A percentile compares a stretch with the other conserved stretches of the same genome.
Evolutionary conservation across 2,329 filamentous ascomycete species (phyloP).

Genomic region (Fusarium sp.): DNA sequence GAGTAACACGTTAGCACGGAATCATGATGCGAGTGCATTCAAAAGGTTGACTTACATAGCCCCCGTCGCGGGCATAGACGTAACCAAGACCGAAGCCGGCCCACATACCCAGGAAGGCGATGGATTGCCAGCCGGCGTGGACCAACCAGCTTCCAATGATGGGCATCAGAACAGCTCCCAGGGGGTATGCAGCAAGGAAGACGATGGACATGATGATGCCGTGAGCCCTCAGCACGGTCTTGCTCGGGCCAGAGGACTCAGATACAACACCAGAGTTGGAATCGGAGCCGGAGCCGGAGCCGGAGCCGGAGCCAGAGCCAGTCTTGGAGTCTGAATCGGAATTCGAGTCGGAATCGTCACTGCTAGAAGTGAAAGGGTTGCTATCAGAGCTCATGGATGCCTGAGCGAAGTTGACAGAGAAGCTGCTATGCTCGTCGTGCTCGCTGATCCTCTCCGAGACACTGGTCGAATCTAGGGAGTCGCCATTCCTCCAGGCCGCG

Average conservation of each 20-base stretch:
- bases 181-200: slow-evolving; percentile 69
- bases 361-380: slow-evolving; percentile 62
- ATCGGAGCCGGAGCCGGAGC: slow-evolving; percentile 11
- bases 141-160: slow-evolving; percentile 67
- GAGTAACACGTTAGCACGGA: slow-evolving; percentile 27
- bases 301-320: slow-evolving; percentile 14
- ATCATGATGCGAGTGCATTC: slow-evolving; percentile 6
- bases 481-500: slow-evolving; percentile 64
- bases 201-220: slow-evolving; percentile 72
- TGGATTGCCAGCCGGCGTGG: slow-evolving; percentile 68
- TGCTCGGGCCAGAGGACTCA: slow-evolving; percentile 29
- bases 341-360: slow-evolving; percentile 3
- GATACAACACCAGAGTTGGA: slow-evolving; percentile 10
- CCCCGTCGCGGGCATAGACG: slow-evolving; percentile 55
- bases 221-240: slow-evolving; percentile 57
- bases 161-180: slow-evolving; percentile 71
- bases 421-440: slow-evolving; percentile 60
- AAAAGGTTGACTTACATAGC: slow-evolving; percentile 55
- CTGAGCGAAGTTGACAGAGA: slow-evolving; percentile 61
- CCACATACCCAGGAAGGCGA: slow-evolving; percentile 69
- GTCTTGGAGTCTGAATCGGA: slow-evolving; percentile 7
- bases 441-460: slow-evolving; percentile 53
- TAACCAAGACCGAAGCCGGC: slow-evolving; percentile 70
- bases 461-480: slow-evolving; percentile 58
- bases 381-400: slow-evolving; percentile 60